phyloP scores from a whole-genome alignment of 1,284 basidiomycete species.

The Malassezia obtusa region DNA sequence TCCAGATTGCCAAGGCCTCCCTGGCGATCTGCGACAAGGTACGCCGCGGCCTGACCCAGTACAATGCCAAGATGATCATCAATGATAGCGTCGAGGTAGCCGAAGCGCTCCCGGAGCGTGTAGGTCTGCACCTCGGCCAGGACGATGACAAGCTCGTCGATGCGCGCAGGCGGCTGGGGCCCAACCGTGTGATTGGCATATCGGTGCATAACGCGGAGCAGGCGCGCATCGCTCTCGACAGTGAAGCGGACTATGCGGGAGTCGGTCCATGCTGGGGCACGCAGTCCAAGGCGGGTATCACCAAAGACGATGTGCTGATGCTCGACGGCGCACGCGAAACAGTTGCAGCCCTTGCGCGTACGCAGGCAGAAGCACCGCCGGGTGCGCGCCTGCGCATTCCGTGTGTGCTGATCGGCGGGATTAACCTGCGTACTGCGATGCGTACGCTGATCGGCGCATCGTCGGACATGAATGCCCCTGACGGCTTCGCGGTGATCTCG shows the following conservation, averaged over 20 bases:
- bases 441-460: constrained; percentile 32
- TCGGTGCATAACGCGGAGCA: constrained; percentile 59
- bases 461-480: constrained; percentile 21
- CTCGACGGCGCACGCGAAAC: constrained; percentile 24
- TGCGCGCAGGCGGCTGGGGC: constrained; percentile 58
- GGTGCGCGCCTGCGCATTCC: constrained; percentile 22
- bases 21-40: constrained; percentile 65
- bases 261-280: constrained; percentile 57
- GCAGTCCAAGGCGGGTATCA: constrained; percentile 44
- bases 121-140: constrained; percentile 84
- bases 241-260: constrained; percentile 70
- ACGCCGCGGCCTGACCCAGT: constrained; percentile 47
- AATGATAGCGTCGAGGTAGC: constrained; percentile 53
- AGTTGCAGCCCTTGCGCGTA: constrained; percentile 18
- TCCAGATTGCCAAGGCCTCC: constrained; percentile 62
- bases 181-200: constrained; percentile 66
- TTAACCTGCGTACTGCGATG: constrained; percentile 37
- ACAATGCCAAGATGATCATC: constrained; percentile 75
- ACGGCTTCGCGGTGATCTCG: constrained; percentile 78
- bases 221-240: constrained; percentile 47
- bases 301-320: constrained; percentile 35
- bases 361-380: background rate
- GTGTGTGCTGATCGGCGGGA: constrained; percentile 40
- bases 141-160: constrained; percentile 68
- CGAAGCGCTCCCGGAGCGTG: constrained; percentile 51